A percentile compares a stretch with the other conserved stretches of the same genome.
Evolutionary conservation across 2,329 filamentous ascomycete species (phyloP).

Genomic region (Colletotrichum orbiculare): DNA sequence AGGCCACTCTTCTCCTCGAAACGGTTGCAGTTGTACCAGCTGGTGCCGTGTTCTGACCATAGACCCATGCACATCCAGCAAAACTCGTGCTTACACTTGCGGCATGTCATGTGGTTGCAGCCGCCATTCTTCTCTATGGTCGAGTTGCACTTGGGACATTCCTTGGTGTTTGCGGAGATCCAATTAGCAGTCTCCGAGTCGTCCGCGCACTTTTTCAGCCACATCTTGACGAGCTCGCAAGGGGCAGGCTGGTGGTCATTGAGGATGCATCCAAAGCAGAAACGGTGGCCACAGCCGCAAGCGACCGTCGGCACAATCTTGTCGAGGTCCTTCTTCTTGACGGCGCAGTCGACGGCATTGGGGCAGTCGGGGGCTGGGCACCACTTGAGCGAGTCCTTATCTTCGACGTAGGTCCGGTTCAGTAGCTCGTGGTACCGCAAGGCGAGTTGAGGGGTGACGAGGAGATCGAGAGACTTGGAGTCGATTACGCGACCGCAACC

Average conservation of each 20-base stretch:
- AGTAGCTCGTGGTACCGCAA: constrained; percentile 84
- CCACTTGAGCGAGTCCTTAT: constrained; percentile 96
- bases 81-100: constrained; percentile 96
- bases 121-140: constrained; percentile 99
- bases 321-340: constrained; percentile 89
- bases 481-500: constrained; percentile 92
- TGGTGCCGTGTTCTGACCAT: constrained; percentile 98
- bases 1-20: constrained; percentile 96
- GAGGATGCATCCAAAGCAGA: constrained; percentile 94
- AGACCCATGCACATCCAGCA: constrained; percentile 99
- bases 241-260: constrained; percentile 94
- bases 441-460: constrained; percentile 69
- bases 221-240: constrained; percentile 90
- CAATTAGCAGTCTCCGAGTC: constrained; percentile 99
- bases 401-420: constrained; percentile 95
- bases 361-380: constrained; percentile 97
- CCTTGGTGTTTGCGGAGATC: constrained; percentile 99
- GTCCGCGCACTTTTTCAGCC: constrained; percentile 98
- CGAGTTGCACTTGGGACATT: constrained; percentile 94
- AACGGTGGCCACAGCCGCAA: constrained; percentile 85
- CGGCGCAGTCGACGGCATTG: constrained; percentile 87
- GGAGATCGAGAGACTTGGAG: constrained; percentile 83
- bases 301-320: constrained; percentile 90
- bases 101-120: constrained; percentile 97
- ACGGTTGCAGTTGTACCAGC: constrained; percentile 99